phyloP scores from a whole-genome alignment of 345 rosid genomes.

The Bruguiera gymnorhiza region DNA sequence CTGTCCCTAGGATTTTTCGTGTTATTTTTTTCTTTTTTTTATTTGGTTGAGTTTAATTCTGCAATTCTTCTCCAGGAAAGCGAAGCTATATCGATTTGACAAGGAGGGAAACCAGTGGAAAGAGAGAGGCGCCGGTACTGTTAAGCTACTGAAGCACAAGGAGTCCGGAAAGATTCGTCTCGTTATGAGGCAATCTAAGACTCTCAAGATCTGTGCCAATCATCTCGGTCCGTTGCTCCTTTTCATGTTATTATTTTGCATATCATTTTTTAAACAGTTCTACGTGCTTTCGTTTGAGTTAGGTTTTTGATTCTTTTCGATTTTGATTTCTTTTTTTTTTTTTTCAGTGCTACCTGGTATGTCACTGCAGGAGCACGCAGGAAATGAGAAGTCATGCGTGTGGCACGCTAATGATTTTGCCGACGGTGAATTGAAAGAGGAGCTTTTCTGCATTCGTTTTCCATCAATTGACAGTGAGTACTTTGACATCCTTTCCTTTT shows the following conservation, averaged over 20 bases:
- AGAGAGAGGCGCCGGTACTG: slow-evolving; percentile 84
- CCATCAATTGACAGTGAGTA: slow-evolving; percentile 64
- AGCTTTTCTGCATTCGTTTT: slow-evolving; percentile 75
- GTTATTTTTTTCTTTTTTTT: background rate
- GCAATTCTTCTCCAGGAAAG: slow-evolving; percentile 41
- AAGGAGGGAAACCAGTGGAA: slow-evolving; percentile 80
- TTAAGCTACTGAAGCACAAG: slow-evolving; percentile 74
- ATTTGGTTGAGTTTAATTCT: slow-evolving; percentile 7
- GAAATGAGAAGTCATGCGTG: slow-evolving; percentile 72
- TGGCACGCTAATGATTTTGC: slow-evolving; percentile 76
- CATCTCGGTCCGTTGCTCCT: slow-evolving; percentile 51
- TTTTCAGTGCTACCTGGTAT: slow-evolving; percentile 46
- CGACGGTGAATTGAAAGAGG: slow-evolving; percentile 71
- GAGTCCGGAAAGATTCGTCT: slow-evolving; percentile 70
- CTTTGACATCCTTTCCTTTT: background rate
- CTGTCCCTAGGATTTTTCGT: background rate
- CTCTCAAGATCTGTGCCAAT: slow-evolving; percentile 98
- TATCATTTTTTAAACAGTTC: background rate
- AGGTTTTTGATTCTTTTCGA: background rate
- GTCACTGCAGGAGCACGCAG: slow-evolving; percentile 63
- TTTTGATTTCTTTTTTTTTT: background rate
- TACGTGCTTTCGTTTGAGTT: background rate
- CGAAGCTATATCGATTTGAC: slow-evolving; percentile 75
- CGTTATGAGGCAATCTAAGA: slow-evolving; percentile 89
- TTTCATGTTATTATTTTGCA: background rate